Percentiles rank a stretch among this genome's conserved stretches.
Conservation (phyloP, 129 eudicot species). For the Deinandra increscens region DNA sequence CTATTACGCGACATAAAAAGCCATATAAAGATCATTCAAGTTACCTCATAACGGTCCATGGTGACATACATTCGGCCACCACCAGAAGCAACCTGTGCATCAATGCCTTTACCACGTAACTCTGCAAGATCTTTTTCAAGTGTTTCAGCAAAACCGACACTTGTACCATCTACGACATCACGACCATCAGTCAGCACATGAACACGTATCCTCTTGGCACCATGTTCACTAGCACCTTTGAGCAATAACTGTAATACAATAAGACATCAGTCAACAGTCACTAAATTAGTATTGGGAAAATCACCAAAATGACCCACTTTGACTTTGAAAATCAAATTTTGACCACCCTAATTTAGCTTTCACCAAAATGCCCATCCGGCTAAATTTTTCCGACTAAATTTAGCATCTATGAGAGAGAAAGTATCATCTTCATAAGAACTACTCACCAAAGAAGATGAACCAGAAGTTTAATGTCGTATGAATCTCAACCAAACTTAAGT, state of each 20-base stretch:
- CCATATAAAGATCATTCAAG: not conserved
- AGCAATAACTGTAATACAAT: conserved; percentile 65
- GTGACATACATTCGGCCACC: conserved; percentile 97
- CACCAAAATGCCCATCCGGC: no score
- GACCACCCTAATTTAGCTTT: no score
- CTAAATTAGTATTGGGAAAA: no score
- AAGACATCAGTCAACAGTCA: not conserved
- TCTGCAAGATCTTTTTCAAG: conserved; percentile 74
- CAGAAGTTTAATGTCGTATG: no score
- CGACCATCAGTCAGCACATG: conserved; percentile 93
- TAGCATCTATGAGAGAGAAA: no score
- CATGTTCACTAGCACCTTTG: conserved; percentile 86
- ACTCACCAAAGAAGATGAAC: no score
- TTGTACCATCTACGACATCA: conserved; percentile 94
- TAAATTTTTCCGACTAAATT: no score
- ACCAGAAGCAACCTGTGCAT: conserved; percentile 90
- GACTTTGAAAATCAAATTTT: no score
- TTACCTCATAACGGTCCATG: conserved; percentile 98
- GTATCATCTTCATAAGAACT: no score
- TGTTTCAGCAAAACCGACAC: conserved; percentile 80
- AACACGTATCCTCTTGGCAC: conserved; percentile 88
- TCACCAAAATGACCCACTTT: no score
- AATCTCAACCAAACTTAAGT: no score
- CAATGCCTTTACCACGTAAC: conserved; percentile 71
- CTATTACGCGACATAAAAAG: not conserved